Evolutionary conservation across 495 filamentous ascomycete species (phyloP).

Genomic region (Tuber borchii): DNA sequence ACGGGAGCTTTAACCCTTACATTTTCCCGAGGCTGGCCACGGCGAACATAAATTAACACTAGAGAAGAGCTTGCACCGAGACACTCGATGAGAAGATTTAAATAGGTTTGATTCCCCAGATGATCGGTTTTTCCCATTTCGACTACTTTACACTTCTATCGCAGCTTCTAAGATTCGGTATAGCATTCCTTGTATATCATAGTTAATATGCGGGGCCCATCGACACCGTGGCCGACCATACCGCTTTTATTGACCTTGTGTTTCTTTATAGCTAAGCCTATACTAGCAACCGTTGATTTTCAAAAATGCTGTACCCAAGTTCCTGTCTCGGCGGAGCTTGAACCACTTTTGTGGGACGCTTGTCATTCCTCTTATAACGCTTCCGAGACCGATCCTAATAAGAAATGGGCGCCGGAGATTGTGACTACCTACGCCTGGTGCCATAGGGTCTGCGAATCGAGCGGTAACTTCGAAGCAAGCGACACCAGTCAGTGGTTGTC

Average conservation of each 20-base stretch:
- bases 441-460: constrained; percentile 22
- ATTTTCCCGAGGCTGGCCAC: not conserved
- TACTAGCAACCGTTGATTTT: constrained; percentile 24
- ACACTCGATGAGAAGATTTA: not conserved
- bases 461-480: constrained; percentile 25
- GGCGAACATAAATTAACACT: not conserved
- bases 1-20: not conserved
- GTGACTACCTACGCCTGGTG: constrained; percentile 33
- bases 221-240: not conserved
- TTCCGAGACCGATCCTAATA: constrained; percentile 35
- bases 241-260: constrained; percentile 4
- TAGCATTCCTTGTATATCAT: not conserved
- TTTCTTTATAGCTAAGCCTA: constrained; percentile 1
- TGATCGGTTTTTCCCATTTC: not conserved
- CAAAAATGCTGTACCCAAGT: constrained; percentile 33
- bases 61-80: not conserved
- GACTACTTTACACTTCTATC: not conserved
- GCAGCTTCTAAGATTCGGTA: not conserved
- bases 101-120: not conserved
- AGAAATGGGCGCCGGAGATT: constrained; percentile 31
- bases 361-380: constrained; percentile 29
- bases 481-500: constrained; percentile 36
- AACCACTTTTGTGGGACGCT: constrained; percentile 29
- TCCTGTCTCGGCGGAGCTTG: constrained; percentile 27
- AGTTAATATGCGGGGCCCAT: not conserved